Base-by-base conservation (phyloP, 306 rosid species). In the Biancaea sappan region DNA sequence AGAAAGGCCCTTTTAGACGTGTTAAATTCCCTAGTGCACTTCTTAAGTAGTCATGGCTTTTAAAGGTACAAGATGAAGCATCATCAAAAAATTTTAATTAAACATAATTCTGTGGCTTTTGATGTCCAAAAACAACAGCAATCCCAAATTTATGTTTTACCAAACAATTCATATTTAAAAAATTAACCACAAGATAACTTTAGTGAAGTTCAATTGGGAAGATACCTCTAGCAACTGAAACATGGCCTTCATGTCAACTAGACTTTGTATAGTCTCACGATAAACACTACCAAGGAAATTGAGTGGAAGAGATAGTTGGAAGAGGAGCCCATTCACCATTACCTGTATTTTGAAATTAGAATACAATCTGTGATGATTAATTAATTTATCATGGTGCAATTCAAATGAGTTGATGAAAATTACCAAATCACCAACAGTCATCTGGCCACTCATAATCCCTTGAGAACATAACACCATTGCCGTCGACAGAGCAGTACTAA, bases 381-480 rank as follows among this genome's bases (percentile, higher is more conserved):
- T 15, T 48, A 29, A 79, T 38, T 5, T 19, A 54, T 79, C 46
- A 63, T 25, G 37, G 52, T 14, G 14, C 32, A 32, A n/a, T 74
- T 32, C 12, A 48, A 63, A 16, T 64, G 67, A 52, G 38, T 80
- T 50, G 72, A 78, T 50, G 65, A 71, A 26, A 79, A 57, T 82
- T 89, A 91, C 98, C 98, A 94, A 89, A 86, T 94, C 98, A 80
- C 98, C 98, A 67, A 94, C 84, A 16, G 98, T 92, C 96, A 94
- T 86, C 46, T 69, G 77, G 77, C 98, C 97, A 82, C 71, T 67
- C 87, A 90, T 77, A 52, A 94, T 87, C 77, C 97, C 95, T 41
- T 94, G 86, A 28, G 98, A 94, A 84, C 96, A 91, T 73, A 94
- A 77, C 84, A 90, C 96, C 98, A 94, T 94, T 60, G 98, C 98